Percentiles rank a stretch among this genome's conserved stretches.
Evolutionary conservation across 2,329 filamentous ascomycete species (phyloP).

Genomic region (Penicillium sp.): DNA sequence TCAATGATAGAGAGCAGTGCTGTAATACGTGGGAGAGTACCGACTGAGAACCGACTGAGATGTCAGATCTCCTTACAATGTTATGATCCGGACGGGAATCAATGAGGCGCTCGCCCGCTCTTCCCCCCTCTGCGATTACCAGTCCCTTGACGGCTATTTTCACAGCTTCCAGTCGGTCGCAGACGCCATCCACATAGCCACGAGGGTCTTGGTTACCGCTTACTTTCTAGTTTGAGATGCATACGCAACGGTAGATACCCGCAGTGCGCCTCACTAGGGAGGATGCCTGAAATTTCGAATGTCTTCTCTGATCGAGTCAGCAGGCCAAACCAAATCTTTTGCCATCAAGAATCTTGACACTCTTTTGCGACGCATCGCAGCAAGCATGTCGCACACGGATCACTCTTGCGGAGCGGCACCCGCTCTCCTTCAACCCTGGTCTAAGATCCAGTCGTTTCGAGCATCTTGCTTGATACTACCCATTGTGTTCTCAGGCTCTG

Average conservation of each 20-base stretch:
- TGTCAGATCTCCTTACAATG: too few relatives aligned
- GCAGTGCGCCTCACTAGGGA: neutral
- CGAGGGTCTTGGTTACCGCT: neutral
- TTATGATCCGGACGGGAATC: too few relatives aligned
- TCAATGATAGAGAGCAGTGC: too few relatives aligned
- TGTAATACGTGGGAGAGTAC: too few relatives aligned
- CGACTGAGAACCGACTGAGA: too few relatives aligned
- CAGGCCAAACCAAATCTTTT: neutral
- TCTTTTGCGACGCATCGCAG: neutral
- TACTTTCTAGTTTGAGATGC: neutral
- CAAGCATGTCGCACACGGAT: neutral
- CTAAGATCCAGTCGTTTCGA: too few relatives aligned
- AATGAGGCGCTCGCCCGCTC: too few relatives aligned
- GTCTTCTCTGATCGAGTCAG: neutral
- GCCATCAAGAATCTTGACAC: neutral
- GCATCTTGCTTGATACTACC: too few relatives aligned
- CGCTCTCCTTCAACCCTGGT: neutral
- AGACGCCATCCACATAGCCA: neutral
- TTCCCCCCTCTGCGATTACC: too few relatives aligned
- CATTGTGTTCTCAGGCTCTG: too few relatives aligned
- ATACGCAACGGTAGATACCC: neutral
- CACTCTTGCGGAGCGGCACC: neutral
- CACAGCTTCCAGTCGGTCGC: neutral
- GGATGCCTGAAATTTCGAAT: neutral
- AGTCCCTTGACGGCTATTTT: neutral